Base-by-base conservation (phyloP, 1,139 yeast species). In the Kodamaea sp. region DNA sequence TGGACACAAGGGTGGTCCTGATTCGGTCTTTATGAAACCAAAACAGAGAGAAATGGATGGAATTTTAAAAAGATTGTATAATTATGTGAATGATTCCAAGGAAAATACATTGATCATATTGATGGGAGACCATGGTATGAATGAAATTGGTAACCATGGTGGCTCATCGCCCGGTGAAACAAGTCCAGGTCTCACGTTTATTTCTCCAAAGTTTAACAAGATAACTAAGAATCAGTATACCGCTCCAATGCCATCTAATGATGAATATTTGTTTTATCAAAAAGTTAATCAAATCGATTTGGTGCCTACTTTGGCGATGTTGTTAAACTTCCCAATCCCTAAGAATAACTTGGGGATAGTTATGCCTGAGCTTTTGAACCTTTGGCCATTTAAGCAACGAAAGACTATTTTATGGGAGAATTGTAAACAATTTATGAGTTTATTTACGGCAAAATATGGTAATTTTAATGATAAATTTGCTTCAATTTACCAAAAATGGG, bases 91-190 rank as follows among this genome's bases (percentile, higher is more conserved):
- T 9, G 33, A 44, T 1, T 36, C 49, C 3, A 37, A 43, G 2
- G 75, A 81, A 24, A 65, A 73, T 20, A 84, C 95, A 0, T 59
- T 92, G 34, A 63, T 92, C 27, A 78, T 92, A 6, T 77, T 92
- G 1, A 67, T 87, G 67, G 98, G 98, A 1, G 97, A 90, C 54
- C 97, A 90, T 59, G 97, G 97, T 1, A 90, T 90, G 97, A 87
- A 86, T 53, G 87, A 81, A 37, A 78, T 81, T 2, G 98, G 98
- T 0, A 92, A 92, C 52, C 98, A 92, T 57, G 98, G 98, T 8
- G 98, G 97, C 0, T 86, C 97, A 0, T 85, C 96, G 0, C 61
- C 73, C 0, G 96, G 97, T 0, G 98, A 92, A 58, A 92, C 97
- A 0, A 84, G 89, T 22, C 83, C 98, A 1, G 97, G 85, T 0